Evolutionary conservation across 768 basidiomycete genomes (phyloP), one percentile per base, ranked within the genome.

Genomic region (Mycena pura): DNA sequence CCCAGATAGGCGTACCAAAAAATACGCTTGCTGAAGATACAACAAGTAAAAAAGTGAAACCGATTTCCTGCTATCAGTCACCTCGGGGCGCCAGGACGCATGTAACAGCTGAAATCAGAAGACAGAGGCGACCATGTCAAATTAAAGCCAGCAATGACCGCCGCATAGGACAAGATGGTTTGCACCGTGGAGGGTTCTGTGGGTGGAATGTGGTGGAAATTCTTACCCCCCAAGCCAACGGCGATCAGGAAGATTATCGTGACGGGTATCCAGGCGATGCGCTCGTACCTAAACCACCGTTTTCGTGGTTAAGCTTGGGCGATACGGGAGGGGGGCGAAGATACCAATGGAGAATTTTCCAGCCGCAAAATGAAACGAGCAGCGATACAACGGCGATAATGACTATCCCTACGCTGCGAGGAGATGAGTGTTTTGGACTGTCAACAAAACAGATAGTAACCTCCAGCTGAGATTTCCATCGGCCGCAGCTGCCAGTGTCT

Each of bases 71-170:
- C 29, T 17, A 21, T 27, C 41, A 62, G 76, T 27, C 60, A 87
- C 89, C 85, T 84, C 0, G 89, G 79, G 5, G 85, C 86, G 9
- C 79, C 74, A 0, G 86, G 81, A 10, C 77, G 75, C 71, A 84
- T 88, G 72, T 93, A 93, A 51, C 79, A 86, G 6, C 90, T 88
- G 69, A 90, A 93, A 67, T 95, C 93, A 6, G 89, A 87, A 17
- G 84, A 82, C 60, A 91, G 70, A 0, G 82, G 72, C 2, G 84
- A 79, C 64, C 78, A 93, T 0, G 87, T 86, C 60, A 93, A 80
- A 2, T 86, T 81, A 63, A 90, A 93, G 0, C 92, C 93, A 2
- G 90, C 89, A 17, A 93, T 72, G 1, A 86, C 86, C 5, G 87
- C 85, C 1, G 82, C 87, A 54, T 91, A 95, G 36, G 82, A 84